Evolutionary conservation across 148 eudicot genomes (phyloP).

Genomic region (Vaccinium corymbosum): DNA sequence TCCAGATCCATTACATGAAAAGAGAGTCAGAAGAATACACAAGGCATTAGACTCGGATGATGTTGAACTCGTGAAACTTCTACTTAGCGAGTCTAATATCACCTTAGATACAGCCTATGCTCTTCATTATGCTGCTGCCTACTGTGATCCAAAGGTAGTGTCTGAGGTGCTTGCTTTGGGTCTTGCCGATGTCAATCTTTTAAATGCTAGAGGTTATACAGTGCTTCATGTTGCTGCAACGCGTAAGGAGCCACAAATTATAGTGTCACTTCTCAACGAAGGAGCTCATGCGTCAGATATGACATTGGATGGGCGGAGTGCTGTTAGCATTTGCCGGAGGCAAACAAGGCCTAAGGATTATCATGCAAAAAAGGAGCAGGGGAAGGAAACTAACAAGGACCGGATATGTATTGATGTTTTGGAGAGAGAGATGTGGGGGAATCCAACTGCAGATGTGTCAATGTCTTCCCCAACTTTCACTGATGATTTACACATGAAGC

Average conservation of each 20-base stretch:
- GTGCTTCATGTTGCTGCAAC: conserved; percentile 59
- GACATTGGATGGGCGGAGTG: conserved; percentile 40
- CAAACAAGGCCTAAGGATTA: conserved; percentile 47
- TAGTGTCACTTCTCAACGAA: conserved; percentile 37
- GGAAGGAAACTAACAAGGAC: conserved; percentile 43
- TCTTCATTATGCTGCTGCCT: conserved; percentile 50
- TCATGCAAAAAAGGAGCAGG: conserved; percentile 33
- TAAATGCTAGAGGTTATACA: conserved; percentile 37
- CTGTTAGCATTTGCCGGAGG: conserved; percentile 42
- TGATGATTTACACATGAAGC: conserved; percentile 47
- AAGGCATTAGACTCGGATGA: conserved; percentile 51
- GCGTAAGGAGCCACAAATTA: conserved; percentile 45
- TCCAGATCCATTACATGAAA: conserved; percentile 30
- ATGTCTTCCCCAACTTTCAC: conserved; percentile 23
- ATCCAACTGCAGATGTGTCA: conserved; percentile 28
- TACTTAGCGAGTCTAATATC: conserved; percentile 35
- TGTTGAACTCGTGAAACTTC: conserved; percentile 44
- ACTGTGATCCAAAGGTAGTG: conserved; percentile 47
- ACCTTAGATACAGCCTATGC: conserved; percentile 49
- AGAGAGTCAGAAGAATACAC: conserved; percentile 36
- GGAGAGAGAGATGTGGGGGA: conserved; percentile 44
- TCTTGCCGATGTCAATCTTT: conserved; percentile 38
- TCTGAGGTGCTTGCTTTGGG: conserved; percentile 42
- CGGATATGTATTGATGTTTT: conserved; percentile 46
- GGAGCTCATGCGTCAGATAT: conserved; percentile 36